These are phyloP conservation scores for Aspergillus cristatus DNA, from an alignment of 495 filamentous ascomycete species.

Conservation along the genomic window DNA sequence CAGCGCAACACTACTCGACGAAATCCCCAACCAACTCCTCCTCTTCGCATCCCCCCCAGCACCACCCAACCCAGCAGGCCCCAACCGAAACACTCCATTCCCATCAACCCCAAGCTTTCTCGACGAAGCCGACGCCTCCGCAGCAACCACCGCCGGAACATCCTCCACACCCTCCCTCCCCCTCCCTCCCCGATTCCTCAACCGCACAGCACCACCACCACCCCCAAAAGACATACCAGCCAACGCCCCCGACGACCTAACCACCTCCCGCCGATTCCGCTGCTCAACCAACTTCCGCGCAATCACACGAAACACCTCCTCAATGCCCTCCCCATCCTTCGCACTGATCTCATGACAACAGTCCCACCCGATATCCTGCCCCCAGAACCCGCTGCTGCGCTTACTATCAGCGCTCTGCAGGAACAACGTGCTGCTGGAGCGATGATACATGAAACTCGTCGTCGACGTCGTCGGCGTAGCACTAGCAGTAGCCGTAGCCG, in stretches of 20 bases:
- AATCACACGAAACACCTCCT: constrained; percentile 94
- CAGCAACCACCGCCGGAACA: not conserved
- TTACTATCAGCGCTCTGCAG: constrained; percentile 58
- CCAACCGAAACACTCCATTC: constrained; percentile 38
- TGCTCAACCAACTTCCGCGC: constrained; percentile 92
- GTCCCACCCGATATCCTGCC: constrained; percentile 87
- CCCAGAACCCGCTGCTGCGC: constrained; percentile 78
- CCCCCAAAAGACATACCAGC: constrained; percentile 3
- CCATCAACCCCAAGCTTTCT: constrained; percentile 14
- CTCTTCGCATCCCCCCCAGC: constrained; percentile 31
- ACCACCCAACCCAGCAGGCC: constrained; percentile 5
- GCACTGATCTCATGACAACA: constrained; percentile 95
- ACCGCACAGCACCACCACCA: not conserved
- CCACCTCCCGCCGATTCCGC: constrained; percentile 53
- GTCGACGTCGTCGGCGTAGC: too few species aligned
- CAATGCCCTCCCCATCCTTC: constrained; percentile 89
- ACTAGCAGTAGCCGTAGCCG: constrained; percentile 34
- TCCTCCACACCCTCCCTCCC: not conserved
- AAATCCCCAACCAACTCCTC: constrained; percentile 44
- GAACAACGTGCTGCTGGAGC: constrained; percentile 30
- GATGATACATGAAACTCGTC: too few species aligned
- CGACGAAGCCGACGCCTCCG: constrained; percentile 31
- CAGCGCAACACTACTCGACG: constrained; percentile 32
- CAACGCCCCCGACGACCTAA: constrained; percentile 27
- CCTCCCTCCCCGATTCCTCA: not conserved